Conservation (phyloP, 2,329 filamentous ascomycete species). For the Colletotrichum navitas region DNA sequence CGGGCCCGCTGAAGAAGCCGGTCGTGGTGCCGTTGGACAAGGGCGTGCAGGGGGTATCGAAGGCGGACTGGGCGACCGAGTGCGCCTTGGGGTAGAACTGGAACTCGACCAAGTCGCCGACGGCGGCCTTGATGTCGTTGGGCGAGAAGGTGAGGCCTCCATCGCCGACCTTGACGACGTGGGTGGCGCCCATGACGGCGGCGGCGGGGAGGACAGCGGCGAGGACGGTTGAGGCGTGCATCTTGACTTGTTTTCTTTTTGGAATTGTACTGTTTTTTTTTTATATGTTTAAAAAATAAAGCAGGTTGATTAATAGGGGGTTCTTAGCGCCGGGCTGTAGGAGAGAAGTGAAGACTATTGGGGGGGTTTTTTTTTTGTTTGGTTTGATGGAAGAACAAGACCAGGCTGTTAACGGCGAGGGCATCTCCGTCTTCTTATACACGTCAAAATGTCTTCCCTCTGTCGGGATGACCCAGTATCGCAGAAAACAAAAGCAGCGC, state of each 20-base stretch:
- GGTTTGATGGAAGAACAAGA: neutral
- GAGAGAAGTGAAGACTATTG: neutral
- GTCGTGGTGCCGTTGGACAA: slow-evolving; percentile 55
- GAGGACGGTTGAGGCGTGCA: slow-evolving; percentile 36
- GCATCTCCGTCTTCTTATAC: slow-evolving; percentile 24
- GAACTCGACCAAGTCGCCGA: slow-evolving; percentile 62
- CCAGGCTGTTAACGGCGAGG: neutral
- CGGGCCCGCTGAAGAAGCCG: slow-evolving; percentile 65
- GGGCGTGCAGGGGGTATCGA: slow-evolving; percentile 70
- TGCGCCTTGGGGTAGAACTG: slow-evolving; percentile 65
- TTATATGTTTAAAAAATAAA: neutral
- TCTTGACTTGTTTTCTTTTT: slow-evolving; percentile 2
- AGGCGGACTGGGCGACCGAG: slow-evolving; percentile 71
- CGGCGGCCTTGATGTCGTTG: slow-evolving; percentile 61
- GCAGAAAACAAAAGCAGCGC: neutral
- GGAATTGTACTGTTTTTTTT: neutral
- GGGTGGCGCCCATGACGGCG: slow-evolving; percentile 19
- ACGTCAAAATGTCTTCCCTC: neutral
- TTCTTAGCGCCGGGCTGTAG: neutral
- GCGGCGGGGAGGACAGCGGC: slow-evolving; percentile 32
- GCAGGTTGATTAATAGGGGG: neutral
- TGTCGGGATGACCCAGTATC: too few species aligned
- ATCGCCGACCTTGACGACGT: slow-evolving; percentile 47
- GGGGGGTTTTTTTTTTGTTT: slow-evolving; percentile 8
- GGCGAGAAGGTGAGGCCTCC: slow-evolving; percentile 62